Evolutionary conservation across 192 early-diverging fungal genomes (phyloP), one percentile per base, ranked within the genome.

Genomic region (Coemansia sp.): DNA sequence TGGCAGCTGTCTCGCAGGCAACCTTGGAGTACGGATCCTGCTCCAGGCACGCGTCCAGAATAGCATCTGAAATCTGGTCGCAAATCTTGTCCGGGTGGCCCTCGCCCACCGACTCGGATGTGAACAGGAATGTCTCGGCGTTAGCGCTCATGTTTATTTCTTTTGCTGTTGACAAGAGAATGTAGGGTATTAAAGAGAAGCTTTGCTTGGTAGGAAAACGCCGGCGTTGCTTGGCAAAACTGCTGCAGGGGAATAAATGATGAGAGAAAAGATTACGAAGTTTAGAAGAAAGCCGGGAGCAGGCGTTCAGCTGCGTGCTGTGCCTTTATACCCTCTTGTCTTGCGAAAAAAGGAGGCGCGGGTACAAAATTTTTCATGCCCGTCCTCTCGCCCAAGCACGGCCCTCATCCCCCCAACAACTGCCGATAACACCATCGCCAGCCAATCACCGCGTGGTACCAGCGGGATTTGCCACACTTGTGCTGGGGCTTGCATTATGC

Each of bases 31-130:
- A 87, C 57, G 89, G 89, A 79, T 99, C 97, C 78, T 91, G 88
- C 68, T 84, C 88, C 59, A 99, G 85, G 85, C 91, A 92, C 47
- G 94, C 96, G 83, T 98, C 96, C 64, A 98, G 84, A 75, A 98
- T 98, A 67, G 96, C 96, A 77, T 98, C 96, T 38, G 96, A 98
- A 75, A 98, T 91, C 84, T 98, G 96, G 84, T 98, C 96, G 85
- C 93, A 94, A 82, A 98, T 98, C 91, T 98, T 98, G 88, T 98
- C 96, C 65, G 97, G 95, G 84, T 99, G 97, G 78, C 97, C 97
- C 87, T 99, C 97, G 78, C 97, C 97, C 80, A 99, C 97, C 73
- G 97, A 99, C 84, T 99, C 97, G 71, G 97, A 99, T 74, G 97
- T 99, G 87, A 98, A 99, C 64, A 99, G 89, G 87, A 99, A 97